Base-by-base conservation (phyloP, 2,329 filamentous ascomycete species). In the Fusarium citri region DNA sequence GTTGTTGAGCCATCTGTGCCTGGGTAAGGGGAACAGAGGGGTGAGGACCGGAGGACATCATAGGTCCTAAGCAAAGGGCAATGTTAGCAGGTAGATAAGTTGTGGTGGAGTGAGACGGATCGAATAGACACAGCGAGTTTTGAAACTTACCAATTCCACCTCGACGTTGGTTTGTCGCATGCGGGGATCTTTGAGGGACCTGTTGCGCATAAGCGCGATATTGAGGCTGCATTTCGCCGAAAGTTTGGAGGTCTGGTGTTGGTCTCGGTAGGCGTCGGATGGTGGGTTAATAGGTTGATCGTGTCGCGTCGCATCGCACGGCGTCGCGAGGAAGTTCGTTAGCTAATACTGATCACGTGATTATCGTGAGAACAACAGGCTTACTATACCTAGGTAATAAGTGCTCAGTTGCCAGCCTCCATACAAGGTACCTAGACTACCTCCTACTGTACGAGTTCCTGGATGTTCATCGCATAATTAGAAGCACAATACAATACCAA, bases 21-120 rank as follows among this genome's bases (percentile, higher is more conserved):
- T 85, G 85, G 49, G 85, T 87, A 66, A 87, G 77, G 41, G 85
- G 83, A 43, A 85, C 81, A 40, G 83, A 81, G 54, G 82, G 84
- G 72, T 87, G 86, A 64, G 84, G 83, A 46, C 83, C 83, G 48
- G 84, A 80, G 55, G 85, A 84, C 84, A 88, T 87, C 83, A 88
- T 87, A 64, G 85, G 85, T 30, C 86, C 86, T 72, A 55, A 56
- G 69, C 58, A 56, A 53, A 59, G 45, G 28, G 56, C 12, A 31
- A 59, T 51, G 47, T 70, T 63, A 74, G 53, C 23, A 55, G 48
- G 40, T 42, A 28, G 26, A 42, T 43, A 41, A n/a, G 18, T 16
- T 41, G 10, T 41, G 31, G 31, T 14, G 23, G 30, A n/a, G 57
- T 48, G 31, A 46, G 34, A 45, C 41, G 46, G 51, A 46, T 45